A percentile compares a stretch with the other conserved stretches of the same genome.
Evolutionary conservation across 768 basidiomycete species (phyloP).

Genomic region (Sarcomyxa edulis): DNA sequence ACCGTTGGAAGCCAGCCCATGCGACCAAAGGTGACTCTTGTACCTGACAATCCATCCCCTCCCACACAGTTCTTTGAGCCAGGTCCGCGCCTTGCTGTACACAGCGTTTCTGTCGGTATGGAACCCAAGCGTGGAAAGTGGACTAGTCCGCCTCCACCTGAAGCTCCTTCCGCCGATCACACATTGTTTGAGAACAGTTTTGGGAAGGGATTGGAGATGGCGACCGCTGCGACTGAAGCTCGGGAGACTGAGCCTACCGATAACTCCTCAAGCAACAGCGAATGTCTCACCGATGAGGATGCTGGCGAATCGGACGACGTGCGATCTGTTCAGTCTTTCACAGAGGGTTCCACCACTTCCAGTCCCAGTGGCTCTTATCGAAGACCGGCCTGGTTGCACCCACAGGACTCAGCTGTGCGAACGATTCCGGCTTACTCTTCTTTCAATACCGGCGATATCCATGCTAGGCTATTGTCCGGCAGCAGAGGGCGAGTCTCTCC

Average conservation of each 20-base stretch:
- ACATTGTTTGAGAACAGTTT: constrained; percentile 64
- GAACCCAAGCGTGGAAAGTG: constrained; percentile 75
- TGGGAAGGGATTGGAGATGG: constrained; percentile 60
- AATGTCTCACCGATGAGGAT: constrained; percentile 64
- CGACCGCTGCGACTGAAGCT: constrained; percentile 57
- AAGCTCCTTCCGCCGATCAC: constrained; percentile 63
- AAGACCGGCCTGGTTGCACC: constrained; percentile 44
- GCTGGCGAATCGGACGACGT: constrained; percentile 63
- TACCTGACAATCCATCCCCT: constrained; percentile 49
- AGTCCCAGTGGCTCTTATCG: constrained; percentile 26
- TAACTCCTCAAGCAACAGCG: constrained; percentile 58
- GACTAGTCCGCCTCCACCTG: constrained; percentile 82
- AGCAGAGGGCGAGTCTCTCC: constrained; percentile 7
- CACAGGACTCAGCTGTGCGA: constrained; percentile 11
- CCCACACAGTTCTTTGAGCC: constrained; percentile 45
- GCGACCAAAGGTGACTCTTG: constrained; percentile 37
- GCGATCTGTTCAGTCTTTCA: constrained; percentile 61
- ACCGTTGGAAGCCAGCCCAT: constrained; percentile 59
- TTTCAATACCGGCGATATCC: constrained; percentile 11
- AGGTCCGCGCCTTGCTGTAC: constrained; percentile 22
- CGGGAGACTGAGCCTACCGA: constrained; percentile 45
- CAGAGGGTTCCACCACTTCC: constrained; percentile 37
- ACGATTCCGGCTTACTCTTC: constrained; percentile 7
- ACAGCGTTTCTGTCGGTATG: constrained; percentile 46
- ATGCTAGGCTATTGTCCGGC: constrained; percentile 5